A percentile compares a stretch with the other conserved stretches of the same genome.
phyloP scores from a whole-genome alignment of 148 eudicot genomes.

The Amaranthus hypochondriacus region DNA sequence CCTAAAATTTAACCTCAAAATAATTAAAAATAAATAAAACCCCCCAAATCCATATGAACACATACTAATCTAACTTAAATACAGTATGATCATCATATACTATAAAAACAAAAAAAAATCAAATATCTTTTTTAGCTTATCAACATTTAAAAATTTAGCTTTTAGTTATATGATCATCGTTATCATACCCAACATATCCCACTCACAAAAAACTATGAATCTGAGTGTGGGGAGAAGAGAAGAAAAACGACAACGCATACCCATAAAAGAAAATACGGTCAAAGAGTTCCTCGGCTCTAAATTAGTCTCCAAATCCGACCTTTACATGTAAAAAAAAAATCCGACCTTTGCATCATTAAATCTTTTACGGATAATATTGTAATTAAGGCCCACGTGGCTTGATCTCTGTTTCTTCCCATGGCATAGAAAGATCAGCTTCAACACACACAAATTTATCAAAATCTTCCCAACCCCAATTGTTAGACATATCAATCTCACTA shows the following conservation, averaged over 20 bases:
- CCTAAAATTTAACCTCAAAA: not conserved
- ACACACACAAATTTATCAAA: slow-evolving; percentile 42
- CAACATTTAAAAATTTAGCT: too few species aligned
- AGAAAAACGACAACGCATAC: too few species aligned
- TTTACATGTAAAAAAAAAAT: too few species aligned
- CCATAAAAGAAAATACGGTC: too few species aligned
- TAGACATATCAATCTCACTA: slow-evolving; percentile 29
- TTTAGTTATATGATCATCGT: too few species aligned
- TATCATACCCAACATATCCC: too few species aligned
- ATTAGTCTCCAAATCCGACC: too few species aligned
- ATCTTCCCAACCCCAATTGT: slow-evolving; percentile 68
- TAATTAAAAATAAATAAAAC: not conserved
- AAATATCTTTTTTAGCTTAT: too few species aligned
- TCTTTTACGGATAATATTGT: not conserved
- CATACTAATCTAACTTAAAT: slow-evolving; percentile 15
- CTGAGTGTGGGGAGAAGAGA: too few species aligned
- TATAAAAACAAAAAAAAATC: not conserved
- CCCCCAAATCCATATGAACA: slow-evolving; percentile 19
- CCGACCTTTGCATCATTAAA: not conserved
- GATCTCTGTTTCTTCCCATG: slow-evolving; percentile 49
- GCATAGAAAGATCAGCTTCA: slow-evolving; percentile 43
- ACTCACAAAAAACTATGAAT: too few species aligned
- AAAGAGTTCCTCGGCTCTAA: too few species aligned
- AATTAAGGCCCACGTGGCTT: slow-evolving; percentile 27
- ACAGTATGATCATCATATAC: slow-evolving; percentile 8